phyloP scores from a whole-genome alignment of 2,329 filamentous ascomycete species.

The Huntiella omanensis region DNA sequence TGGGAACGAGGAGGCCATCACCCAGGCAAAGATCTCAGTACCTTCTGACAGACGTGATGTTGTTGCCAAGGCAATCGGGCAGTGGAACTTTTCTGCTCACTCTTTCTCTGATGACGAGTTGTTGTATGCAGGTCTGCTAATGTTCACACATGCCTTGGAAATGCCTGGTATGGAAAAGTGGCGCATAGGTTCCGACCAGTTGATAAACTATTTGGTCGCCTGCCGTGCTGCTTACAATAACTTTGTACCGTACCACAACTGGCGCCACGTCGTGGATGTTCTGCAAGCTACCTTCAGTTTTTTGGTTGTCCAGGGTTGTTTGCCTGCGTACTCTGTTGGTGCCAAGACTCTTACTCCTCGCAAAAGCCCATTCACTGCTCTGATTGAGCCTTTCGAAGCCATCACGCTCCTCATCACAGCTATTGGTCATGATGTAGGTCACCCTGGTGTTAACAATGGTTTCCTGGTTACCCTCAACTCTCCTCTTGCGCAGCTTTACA shows the following conservation, averaged over 20 bases:
- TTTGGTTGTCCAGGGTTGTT: conserved; percentile 57
- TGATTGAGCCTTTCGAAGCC: conserved; percentile 75
- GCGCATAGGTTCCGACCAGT: conserved; percentile 60
- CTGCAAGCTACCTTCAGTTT: conserved; percentile 87
- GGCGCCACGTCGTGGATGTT: conserved; percentile 91
- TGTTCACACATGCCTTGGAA: conserved; percentile 73
- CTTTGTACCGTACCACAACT: conserved; percentile 96
- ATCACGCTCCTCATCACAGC: conserved; percentile 80
- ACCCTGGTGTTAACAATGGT: conserved; percentile 94
- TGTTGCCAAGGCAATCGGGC: conserved; percentile 51
- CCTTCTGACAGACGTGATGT: conserved; percentile 42
- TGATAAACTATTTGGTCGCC: conserved; percentile 71
- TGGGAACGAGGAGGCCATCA: conserved; percentile 39
- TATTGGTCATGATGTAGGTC: conserved; percentile 95
- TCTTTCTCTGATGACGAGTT: conserved; percentile 81
- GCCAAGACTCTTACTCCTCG: conserved; percentile 16
- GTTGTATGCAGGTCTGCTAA: conserved; percentile 63
- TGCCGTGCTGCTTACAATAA: conserved; percentile 89
- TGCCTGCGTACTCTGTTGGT: conserved; percentile 43
- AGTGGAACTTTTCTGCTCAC: conserved; percentile 81
- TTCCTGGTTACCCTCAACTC: conserved; percentile 86
- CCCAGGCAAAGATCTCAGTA: conserved; percentile 48
- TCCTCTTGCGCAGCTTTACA: conserved; percentile 85
- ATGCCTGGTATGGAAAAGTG: conserved; percentile 68
- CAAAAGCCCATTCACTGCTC: conserved; percentile 48